Conservation (phyloP, 306 rosid species). For the Notholithocarpus densiflorus region DNA sequence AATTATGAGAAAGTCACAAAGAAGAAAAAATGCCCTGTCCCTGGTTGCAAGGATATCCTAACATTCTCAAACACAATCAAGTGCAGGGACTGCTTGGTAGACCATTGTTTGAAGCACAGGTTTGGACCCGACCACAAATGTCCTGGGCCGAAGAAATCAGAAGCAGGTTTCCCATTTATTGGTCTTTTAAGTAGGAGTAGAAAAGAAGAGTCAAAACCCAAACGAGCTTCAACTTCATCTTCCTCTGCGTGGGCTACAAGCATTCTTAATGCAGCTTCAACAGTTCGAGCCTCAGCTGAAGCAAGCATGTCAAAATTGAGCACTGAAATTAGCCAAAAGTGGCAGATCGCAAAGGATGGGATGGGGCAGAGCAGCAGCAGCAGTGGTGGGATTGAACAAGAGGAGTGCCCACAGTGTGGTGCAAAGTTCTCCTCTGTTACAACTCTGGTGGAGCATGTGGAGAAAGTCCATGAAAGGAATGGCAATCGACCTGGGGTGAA, state of each 20-base stretch:
- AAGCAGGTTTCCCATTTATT: slow-evolving; percentile 59
- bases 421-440: slow-evolving; percentile 60
- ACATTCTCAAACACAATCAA: slow-evolving; percentile 90
- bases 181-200: slow-evolving; percentile 45
- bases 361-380: slow-evolving; percentile 45
- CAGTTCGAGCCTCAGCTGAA: slow-evolving; percentile 69
- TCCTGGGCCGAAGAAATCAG: slow-evolving; percentile 61
- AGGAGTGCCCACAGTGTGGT: slow-evolving; percentile 73
- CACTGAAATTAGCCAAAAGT: slow-evolving; percentile 58
- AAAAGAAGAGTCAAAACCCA: slow-evolving; percentile 44
- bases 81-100: slow-evolving; percentile 71
- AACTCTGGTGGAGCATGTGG: slow-evolving; percentile 64
- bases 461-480: slow-evolving; percentile 59
- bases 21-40: slow-evolving; percentile 78
- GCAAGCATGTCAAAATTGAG: slow-evolving; percentile 62
- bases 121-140: slow-evolving; percentile 82
- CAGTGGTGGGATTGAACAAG: slow-evolving; percentile 28
- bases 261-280: slow-evolving; percentile 63
- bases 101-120: slow-evolving; percentile 88
- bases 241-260: slow-evolving; percentile 55
- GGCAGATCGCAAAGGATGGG: slow-evolving; percentile 47
- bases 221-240: slow-evolving; percentile 38
- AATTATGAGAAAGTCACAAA: slow-evolving; percentile 66
- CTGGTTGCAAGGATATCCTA: slow-evolving; percentile 61
- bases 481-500: slow-evolving; percentile 36